Base-by-base conservation (phyloP, 441 rosid species). In the Macaranga tanarius region DNA sequence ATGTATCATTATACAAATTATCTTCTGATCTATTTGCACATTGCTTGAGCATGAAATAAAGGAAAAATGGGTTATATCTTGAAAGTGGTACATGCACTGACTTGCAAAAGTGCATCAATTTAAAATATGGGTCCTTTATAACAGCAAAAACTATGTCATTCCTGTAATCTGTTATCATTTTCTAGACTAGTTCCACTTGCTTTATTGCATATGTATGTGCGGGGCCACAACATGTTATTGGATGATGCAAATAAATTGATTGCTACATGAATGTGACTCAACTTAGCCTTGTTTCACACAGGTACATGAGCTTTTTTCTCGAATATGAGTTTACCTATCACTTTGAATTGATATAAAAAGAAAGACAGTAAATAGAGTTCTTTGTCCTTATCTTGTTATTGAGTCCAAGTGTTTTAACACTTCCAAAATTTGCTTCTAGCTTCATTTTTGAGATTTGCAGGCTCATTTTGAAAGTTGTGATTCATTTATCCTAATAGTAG, bases 371-470 rank as follows among this genome's bases (percentile, higher is more conserved):
- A 42, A 61, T n/a, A 20, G 17, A 63, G 7, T 34, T 63, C 4
- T 44, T 22, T 45, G 16, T 16, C 67, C 38, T 44, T 44, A 44
- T 64, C 20, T 69, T 57, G 8, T 31, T 11, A 20, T 62, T 38
- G 60, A 52, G 17, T 47, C 62, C 42, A 9, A 40, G 8, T 69
- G 28, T 42, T 67, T 34, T 34, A 34, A 34, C 17, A 40, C 20
- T 16, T 61, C 1, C 47, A 42, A 25, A 17, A 45, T 63, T 64
- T 55, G 20, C 26, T 60, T 23, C 44, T 73, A 75, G 62, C 45
- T 66, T 50, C 67, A 12, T 52, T 52, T 8, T 74, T 60, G 79
- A 71, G 65, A 48, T 42, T 65, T 60, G 67, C 65, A 44, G 8
- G 22, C 69, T 61, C 52, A 62, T 42, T 28, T 62, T 66, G 38